Evolutionary conservation across 371 early-diverging fungal species (phyloP).

Genomic region (Umbelopsis sp.): DNA sequence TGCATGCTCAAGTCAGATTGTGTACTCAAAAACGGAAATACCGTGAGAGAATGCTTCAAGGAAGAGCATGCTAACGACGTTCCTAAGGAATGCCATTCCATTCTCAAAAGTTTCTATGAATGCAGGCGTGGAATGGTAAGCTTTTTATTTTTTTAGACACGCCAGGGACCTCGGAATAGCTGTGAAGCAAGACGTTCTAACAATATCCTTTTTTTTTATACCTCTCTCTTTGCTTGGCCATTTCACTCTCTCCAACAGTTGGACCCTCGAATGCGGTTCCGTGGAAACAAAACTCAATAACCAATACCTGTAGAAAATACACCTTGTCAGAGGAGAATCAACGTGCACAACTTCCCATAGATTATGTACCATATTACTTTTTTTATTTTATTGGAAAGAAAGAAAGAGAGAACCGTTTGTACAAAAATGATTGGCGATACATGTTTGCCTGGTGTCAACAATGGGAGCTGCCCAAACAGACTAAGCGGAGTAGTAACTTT

Average conservation of each 20-base stretch:
- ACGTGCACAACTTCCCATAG: no score
- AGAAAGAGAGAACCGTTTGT: no score
- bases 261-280: constrained; percentile 55
- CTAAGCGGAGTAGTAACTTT: neutral
- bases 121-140: constrained; percentile 73
- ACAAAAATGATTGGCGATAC: no score
- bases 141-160: neutral
- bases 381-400: no score
- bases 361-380: no score
- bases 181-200: neutral
- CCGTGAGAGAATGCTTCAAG: constrained; percentile 68
- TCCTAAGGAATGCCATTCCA: constrained; percentile 65
- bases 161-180: no score
- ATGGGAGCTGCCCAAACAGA: neutral
- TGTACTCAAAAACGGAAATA: constrained; percentile 65
- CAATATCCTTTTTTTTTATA: neutral
- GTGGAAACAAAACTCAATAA: constrained; percentile 52
- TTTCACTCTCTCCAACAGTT: constrained; percentile 27
- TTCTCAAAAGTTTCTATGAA: constrained; percentile 70
- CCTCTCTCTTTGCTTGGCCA: neutral
- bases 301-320: neutral
- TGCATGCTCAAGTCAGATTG: constrained; percentile 78
- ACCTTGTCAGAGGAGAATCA: no score
- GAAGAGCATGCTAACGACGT: constrained; percentile 62
- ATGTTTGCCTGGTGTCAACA: no score